Evolutionary conservation across 2,329 filamentous ascomycete species (phyloP).

Genomic region (Cladosporium austrohemisphaericum): DNA sequence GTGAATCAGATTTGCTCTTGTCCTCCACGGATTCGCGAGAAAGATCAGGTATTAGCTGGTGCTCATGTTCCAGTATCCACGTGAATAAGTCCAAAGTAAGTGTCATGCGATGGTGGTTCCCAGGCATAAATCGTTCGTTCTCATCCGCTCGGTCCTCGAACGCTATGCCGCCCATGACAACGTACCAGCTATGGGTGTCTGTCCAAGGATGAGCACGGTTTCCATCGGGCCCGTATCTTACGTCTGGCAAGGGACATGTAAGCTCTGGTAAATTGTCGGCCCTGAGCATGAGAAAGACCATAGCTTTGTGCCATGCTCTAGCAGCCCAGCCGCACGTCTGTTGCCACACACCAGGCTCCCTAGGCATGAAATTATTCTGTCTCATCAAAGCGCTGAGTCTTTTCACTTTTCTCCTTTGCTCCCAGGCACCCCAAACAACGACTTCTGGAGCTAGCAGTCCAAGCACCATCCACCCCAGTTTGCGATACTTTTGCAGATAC

Average conservation of each 20-base stretch:
- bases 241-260: not conserved
- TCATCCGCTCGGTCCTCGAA: conserved; percentile 9
- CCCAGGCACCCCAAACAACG: conserved; percentile 7
- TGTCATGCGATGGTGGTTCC: not conserved
- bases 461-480: conserved; percentile 16
- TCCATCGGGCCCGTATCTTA: not conserved
- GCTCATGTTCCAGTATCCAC: not conserved
- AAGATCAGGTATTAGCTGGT: conserved; percentile 6
- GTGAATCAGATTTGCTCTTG: conserved; percentile 19
- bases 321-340: too few species aligned
- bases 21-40: conserved; percentile 11
- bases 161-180: conserved; percentile 23
- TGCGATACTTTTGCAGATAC: conserved; percentile 5
- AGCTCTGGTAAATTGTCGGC: not conserved
- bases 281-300: not conserved
- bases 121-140: not conserved
- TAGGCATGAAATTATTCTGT: conserved; percentile 3
- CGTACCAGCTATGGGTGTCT: conserved; percentile 20
- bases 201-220: conserved; percentile 16
- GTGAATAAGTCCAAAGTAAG: not conserved
- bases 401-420: not conserved
- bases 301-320: not conserved
- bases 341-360: not conserved
- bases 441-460: conserved; percentile 19
- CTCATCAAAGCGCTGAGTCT: not conserved